A percentile compares a stretch with the other conserved stretches of the same genome.
Evolutionary conservation across 257 asterid genomes (phyloP).

Genomic region (Lithospermum erythrorhizon): DNA sequence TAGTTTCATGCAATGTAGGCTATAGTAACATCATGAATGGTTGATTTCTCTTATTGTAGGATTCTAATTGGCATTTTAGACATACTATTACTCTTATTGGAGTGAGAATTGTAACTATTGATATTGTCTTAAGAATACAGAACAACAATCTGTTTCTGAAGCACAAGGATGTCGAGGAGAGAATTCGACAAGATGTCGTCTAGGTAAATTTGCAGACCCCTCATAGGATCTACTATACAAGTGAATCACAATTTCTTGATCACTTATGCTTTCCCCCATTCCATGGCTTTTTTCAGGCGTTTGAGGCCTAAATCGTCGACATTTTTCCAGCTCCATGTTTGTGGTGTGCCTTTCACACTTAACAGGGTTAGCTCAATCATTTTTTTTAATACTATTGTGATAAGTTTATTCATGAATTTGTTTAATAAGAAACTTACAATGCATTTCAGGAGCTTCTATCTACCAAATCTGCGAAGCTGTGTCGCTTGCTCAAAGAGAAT

Average conservation of each 20-base stretch:
- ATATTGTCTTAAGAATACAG: too few relatives aligned
- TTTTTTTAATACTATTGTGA: background rate
- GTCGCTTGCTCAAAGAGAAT: slow-evolving; percentile 27
- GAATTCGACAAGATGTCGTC: background rate
- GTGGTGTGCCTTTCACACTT: slow-evolving; percentile 34
- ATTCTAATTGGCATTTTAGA: too few relatives aligned
- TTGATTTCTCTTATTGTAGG: too few relatives aligned
- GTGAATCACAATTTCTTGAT: background rate
- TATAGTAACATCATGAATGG: too few relatives aligned
- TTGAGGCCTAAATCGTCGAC: slow-evolving; percentile 26
- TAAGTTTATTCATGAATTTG: too few relatives aligned
- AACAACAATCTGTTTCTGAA: too few relatives aligned
- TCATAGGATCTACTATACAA: background rate
- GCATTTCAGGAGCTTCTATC: slow-evolving; percentile 45
- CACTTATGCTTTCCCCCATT: background rate
- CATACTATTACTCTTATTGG: too few relatives aligned
- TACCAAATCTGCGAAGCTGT: slow-evolving; percentile 45
- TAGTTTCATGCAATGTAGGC: too few relatives aligned
- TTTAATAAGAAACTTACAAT: background rate
- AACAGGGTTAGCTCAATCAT: slow-evolving; percentile 34
- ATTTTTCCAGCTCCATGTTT: slow-evolving; percentile 34
- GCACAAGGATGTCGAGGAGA: background rate
- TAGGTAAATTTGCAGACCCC: background rate
- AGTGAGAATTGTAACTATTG: too few relatives aligned
- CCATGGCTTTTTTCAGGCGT: slow-evolving; percentile 29